Evolutionary conservation across 352 stramenopile genomes (phyloP), one percentile per base, ranked within the genome.

Genomic region (Phytopythium mirpurense): DNA sequence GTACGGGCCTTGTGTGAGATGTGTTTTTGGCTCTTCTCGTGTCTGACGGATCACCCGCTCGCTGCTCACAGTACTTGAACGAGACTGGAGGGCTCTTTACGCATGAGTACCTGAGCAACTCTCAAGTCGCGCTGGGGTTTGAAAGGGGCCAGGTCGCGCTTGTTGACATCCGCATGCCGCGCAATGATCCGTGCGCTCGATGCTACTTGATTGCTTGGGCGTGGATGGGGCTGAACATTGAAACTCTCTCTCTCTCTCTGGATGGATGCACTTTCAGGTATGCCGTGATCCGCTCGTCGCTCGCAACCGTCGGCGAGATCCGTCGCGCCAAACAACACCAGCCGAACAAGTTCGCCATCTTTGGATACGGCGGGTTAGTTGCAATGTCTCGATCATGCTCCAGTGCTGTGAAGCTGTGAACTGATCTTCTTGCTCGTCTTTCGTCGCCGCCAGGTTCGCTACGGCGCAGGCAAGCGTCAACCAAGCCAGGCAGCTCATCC

Each of bases 81-180:
- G 44, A 51, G 6, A 60, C 80, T 44, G 81, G 83, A 16, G 81
- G 81, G 1, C 62, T 93, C 19, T 93, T 84, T 51, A 64, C 73
- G 15, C 83, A 93, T 38, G 77, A 91, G 57, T 90, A 90, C 54
- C 49, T 88, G 47, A 78, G 50, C 51, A 43, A 35, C 18, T 60
- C 72, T 37, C 75, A 61, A 29, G 65, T 92, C 32, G 79, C 73
- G 14, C 67, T 93, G 24, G 83, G 78, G 18, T 93, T 88, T 37
- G 69, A 90, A 48, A 53, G 59, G 38, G 83, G 74, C n/a, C 53
- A 83, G 19, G 40, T 90, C 7, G 71, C 75, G n/a, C 74, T 77
- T 27, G 29, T 92, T 9, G 83, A 93, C 44, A 68, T 68, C 2
- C 78, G 83, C 36, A 90, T 86, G 75, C 53, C 65, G 68, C 19